Evolutionary conservation across 164 flowering plant species (phyloP).

Genomic region (Platanus orientalis): DNA sequence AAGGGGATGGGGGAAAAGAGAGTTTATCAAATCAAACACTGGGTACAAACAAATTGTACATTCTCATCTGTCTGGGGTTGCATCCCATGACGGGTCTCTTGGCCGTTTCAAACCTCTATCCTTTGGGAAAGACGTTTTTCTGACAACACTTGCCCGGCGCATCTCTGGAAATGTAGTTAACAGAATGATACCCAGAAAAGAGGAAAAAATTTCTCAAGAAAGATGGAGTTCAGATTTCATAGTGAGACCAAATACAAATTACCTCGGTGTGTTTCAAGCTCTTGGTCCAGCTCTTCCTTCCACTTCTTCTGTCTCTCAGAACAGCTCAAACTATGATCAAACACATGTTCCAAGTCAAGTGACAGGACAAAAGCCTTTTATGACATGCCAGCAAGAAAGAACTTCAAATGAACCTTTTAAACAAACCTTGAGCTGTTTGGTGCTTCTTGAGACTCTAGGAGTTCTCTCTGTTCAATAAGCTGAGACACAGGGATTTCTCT

Average conservation of each 20-base stretch:
- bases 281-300: conserved; percentile 1
- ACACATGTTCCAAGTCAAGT: background rate
- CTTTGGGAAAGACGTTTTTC: background rate
- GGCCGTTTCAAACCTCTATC: background rate
- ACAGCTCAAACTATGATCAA: background rate
- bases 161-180: background rate
- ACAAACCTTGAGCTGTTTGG: background rate
- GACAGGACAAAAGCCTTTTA: background rate
- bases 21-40: too few relatives aligned
- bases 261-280: background rate
- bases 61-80: background rate
- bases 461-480: background rate
- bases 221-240: background rate
- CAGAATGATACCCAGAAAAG: background rate
- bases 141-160: background rate
- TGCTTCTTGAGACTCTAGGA: background rate
- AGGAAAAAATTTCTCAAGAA: background rate
- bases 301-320: background rate
- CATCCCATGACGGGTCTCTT: background rate
- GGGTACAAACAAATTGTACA: too few relatives aligned
- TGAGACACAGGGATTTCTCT: background rate
- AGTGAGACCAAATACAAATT: background rate
- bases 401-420: background rate
- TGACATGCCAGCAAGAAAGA: background rate
- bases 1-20: too few relatives aligned